phyloP scores from a whole-genome alignment of 169 alveolate genomes.

The Toxoplasma gondii region DNA sequence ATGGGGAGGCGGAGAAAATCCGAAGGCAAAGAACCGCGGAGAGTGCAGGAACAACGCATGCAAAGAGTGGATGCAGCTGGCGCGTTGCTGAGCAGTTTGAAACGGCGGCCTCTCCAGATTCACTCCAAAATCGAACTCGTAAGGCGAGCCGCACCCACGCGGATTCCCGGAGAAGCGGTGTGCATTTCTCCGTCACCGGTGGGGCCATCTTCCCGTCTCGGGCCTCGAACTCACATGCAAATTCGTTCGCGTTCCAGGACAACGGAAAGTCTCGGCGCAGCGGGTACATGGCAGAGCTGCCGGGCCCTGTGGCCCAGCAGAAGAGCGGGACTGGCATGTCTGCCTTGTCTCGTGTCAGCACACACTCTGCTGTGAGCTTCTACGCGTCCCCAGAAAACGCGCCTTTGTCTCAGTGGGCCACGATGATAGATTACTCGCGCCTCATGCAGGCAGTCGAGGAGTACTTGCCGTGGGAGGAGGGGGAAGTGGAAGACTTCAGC shows the following conservation, averaged over 20 bases:
- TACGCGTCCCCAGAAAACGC: neutral
- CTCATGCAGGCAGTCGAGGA: neutral
- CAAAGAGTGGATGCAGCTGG: too few relatives aligned
- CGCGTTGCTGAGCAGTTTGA: too few relatives aligned
- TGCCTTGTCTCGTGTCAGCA: neutral
- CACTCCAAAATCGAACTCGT: too few relatives aligned
- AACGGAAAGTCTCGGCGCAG: neutral
- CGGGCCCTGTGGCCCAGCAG: neutral
- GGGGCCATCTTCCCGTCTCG: neutral
- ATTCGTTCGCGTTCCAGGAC: neutral
- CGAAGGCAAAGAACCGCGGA: too few relatives aligned
- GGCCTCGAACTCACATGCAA: neutral
- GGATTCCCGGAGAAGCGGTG: neutral
- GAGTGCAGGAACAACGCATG: too few relatives aligned
- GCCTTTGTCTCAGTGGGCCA: neutral
- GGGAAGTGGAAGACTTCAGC: neutral
- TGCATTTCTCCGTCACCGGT: neutral
- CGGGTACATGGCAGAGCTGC: neutral
- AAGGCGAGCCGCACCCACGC: neutral
- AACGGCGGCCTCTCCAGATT: too few relatives aligned
- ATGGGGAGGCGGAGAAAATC: neutral
- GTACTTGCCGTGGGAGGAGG: constrained; percentile 14
- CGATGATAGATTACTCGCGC: neutral
- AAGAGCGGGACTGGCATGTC: neutral
- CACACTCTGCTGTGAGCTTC: neutral